Evolutionary conservation across 495 filamentous ascomycete species (phyloP).

Genomic region (Thermochaetoides thermophila): DNA sequence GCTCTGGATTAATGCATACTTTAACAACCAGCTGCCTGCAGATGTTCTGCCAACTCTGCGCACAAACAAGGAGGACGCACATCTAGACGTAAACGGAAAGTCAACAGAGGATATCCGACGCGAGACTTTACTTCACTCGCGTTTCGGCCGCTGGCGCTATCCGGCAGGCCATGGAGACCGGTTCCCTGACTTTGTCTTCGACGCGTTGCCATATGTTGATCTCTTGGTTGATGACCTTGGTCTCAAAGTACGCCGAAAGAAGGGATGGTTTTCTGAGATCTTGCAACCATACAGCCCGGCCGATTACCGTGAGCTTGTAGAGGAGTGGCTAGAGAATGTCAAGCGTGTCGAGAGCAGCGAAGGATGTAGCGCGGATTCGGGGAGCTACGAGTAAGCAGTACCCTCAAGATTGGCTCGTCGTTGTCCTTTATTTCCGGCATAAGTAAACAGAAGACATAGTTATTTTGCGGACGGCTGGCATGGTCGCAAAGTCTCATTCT

Average conservation of each 20-base stretch:
- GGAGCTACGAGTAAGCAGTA: too few species aligned
- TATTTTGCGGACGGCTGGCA: too few species aligned
- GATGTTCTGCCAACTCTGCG: constrained; percentile 9
- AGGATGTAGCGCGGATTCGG: background rate
- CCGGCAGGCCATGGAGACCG: constrained; percentile 47
- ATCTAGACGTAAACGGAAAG: too few species aligned
- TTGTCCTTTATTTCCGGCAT: too few species aligned
- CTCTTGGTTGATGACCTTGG: constrained; percentile 54
- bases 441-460: too few species aligned
- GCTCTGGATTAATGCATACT: constrained; percentile 56
- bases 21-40: constrained; percentile 24
- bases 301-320: constrained; percentile 46
- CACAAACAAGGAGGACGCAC: too few species aligned
- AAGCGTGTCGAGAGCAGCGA: background rate
- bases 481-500: too few species aligned
- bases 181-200: constrained; percentile 61
- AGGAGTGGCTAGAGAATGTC: constrained; percentile 32
- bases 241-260: constrained; percentile 27
- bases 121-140: constrained; percentile 48
- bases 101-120: constrained; percentile 22
- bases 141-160: constrained; percentile 57
- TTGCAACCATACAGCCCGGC: constrained; percentile 41
- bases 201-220: constrained; percentile 66
- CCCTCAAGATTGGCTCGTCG: too few species aligned
- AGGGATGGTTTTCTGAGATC: constrained; percentile 33